Evolutionary conservation across 805 yeast genomes (phyloP).

Genomic region (Saccharomyces mikatae): DNA sequence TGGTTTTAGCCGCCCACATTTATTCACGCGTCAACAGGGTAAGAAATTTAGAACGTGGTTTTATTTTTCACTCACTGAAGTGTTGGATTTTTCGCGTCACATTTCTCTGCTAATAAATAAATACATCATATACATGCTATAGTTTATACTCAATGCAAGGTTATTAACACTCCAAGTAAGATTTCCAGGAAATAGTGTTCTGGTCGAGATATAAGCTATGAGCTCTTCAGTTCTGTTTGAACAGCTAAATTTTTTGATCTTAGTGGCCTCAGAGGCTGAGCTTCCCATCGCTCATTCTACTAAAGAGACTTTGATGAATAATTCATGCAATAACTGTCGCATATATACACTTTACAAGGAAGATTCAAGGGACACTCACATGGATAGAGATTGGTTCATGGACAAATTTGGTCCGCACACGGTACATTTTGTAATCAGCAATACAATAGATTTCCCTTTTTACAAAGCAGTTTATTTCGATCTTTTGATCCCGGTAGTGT

Average conservation of each 20-base stretch:
- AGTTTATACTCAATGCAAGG: background rate
- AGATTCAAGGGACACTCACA: background rate
- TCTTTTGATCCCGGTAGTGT: constrained; percentile 26
- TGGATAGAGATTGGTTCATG: constrained; percentile 10
- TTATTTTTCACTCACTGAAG: background rate
- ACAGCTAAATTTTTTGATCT: constrained; percentile 1
- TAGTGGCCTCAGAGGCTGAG: background rate
- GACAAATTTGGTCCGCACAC: constrained; percentile 8
- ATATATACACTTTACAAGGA: constrained; percentile 1
- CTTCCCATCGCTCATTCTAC: background rate
- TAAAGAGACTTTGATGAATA: background rate
- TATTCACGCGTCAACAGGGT: background rate
- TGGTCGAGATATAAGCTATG: background rate
- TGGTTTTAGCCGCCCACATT: background rate
- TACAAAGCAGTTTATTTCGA: constrained; percentile 24
- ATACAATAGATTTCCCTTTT: constrained; percentile 20
- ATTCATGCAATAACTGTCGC: constrained; percentile 1
- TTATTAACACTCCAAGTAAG: background rate
- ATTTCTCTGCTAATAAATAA: background rate
- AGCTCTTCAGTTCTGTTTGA: background rate
- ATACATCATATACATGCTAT: background rate
- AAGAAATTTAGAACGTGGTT: background rate
- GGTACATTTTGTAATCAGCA: constrained; percentile 22
- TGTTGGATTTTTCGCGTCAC: background rate
- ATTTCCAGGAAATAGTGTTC: background rate